These are phyloP conservation scores for Pythium myriotylum DNA, from an alignment of 352 stramenopile genomes.

Conservation along the genomic window DNA sequence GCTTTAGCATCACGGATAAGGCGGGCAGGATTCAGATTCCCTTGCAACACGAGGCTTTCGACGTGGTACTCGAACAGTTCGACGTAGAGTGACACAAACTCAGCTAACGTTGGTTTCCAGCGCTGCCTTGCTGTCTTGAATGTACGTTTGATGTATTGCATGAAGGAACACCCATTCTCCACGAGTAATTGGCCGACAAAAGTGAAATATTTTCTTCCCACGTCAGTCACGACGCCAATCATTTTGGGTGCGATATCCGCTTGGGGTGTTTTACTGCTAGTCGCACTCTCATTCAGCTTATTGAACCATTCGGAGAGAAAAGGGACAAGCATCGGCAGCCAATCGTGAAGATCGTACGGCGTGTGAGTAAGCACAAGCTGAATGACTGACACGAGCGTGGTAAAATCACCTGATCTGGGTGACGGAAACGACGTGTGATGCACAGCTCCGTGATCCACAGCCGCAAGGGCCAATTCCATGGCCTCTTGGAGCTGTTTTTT, in stretches of 20 bases:
- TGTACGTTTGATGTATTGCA: constrained; percentile 67
- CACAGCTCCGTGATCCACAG: constrained; percentile 39
- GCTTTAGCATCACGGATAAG: constrained; percentile 30
- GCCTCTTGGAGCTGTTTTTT: constrained; percentile 52
- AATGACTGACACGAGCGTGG: constrained; percentile 35
- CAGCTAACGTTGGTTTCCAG: constrained; percentile 36
- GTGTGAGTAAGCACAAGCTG: constrained; percentile 54
- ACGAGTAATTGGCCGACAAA: constrained; percentile 48
- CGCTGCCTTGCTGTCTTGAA: constrained; percentile 50
- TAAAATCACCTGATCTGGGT: constrained; percentile 25
- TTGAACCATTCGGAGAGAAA: constrained; percentile 62
- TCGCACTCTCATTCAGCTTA: constrained; percentile 21
- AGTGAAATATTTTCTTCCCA: constrained; percentile 48
- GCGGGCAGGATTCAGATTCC: constrained; percentile 36
- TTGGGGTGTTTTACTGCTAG: constrained; percentile 9
- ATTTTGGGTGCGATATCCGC: constrained; percentile 30
- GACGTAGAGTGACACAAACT: constrained; percentile 69
- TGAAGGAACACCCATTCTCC: constrained; percentile 35
- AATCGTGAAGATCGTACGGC: constrained; percentile 58
- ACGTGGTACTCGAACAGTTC: constrained; percentile 55
- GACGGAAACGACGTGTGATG: constrained; percentile 14
- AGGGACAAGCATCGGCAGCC: constrained; percentile 42
- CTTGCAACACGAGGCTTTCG: constrained; percentile 32
- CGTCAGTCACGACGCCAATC: constrained; percentile 54
- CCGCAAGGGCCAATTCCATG: constrained; percentile 57